These are phyloP conservation scores for Tuber microsphaerosporum DNA, from an alignment of 495 filamentous ascomycete species.

Conservation along the genomic window DNA sequence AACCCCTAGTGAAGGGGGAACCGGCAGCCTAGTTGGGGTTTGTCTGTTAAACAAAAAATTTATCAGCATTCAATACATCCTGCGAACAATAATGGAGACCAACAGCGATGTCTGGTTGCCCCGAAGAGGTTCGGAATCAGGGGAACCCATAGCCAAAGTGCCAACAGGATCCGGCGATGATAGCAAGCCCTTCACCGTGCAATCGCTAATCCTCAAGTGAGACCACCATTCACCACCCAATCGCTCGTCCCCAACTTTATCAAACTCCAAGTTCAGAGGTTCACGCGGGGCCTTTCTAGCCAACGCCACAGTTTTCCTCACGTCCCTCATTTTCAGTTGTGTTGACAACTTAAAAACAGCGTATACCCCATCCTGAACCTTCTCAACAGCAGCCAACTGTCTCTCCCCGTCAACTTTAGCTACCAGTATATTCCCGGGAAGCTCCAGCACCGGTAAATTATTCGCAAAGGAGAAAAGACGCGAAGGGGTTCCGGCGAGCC, in stretches of 20 bases:
- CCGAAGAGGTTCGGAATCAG: constrained; percentile 8
- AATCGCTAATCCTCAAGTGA: constrained; percentile 10
- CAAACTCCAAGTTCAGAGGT: constrained; percentile 7
- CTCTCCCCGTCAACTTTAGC: constrained; percentile 40
- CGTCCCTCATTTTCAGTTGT: constrained; percentile 40
- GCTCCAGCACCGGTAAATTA: constrained; percentile 19
- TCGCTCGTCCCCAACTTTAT: constrained; percentile 7
- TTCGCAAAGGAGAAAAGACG: constrained; percentile 33
- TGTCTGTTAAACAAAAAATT: constrained; percentile 6
- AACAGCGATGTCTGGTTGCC: not conserved
- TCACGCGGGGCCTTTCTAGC: constrained; percentile 20
- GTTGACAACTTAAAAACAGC: constrained; percentile 38
- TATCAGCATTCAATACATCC: not conserved
- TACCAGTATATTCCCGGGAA: constrained; percentile 32
- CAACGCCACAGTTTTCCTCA: constrained; percentile 32
- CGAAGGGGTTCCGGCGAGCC: constrained; percentile 38
- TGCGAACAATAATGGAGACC: not conserved
- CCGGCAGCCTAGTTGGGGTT: constrained; percentile 3
- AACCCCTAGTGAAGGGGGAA: constrained; percentile 6
- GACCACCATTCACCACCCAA: constrained; percentile 37
- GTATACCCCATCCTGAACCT: constrained; percentile 31
- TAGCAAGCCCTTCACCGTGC: constrained; percentile 8
- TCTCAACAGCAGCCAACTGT: constrained; percentile 40
- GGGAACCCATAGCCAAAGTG: constrained; percentile 29
- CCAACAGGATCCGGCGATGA: constrained; percentile 10